Conservation (phyloP, 1,284 basidiomycete genomes). For the Irpex sp. region DNA sequence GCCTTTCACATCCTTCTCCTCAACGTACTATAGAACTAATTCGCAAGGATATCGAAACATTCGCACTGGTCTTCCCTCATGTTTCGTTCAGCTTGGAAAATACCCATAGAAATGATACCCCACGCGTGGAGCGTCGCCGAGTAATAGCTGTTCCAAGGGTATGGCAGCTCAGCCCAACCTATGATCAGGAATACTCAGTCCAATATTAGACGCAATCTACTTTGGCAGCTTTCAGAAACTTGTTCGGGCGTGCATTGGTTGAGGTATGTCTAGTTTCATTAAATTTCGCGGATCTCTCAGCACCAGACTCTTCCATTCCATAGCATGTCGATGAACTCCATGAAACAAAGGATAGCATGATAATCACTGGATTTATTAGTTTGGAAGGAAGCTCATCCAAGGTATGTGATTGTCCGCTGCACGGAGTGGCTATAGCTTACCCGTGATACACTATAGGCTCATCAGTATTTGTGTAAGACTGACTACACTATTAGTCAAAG, state of each 20-base stretch:
- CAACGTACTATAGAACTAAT: conserved; percentile 60
- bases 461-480: conserved; percentile 78
- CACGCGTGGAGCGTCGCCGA: conserved; percentile 35
- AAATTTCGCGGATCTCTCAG: neutral
- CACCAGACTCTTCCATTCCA: neutral
- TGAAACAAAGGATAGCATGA: conserved; percentile 44
- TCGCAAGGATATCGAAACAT: conserved; percentile 66
- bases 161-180: conserved; percentile 8
- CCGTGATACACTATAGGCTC: conserved; percentile 45
- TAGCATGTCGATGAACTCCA: conserved; percentile 69
- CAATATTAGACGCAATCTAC: conserved; percentile 54
- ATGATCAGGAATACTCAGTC: neutral
- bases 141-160: conserved; percentile 66
- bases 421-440: neutral
- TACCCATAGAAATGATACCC: conserved; percentile 33
- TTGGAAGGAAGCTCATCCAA: conserved; percentile 71
- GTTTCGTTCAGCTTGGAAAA: conserved; percentile 73
- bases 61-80: conserved; percentile 67
- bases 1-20: conserved; percentile 59
- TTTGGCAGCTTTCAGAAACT: conserved; percentile 57
- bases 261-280: conserved; percentile 43
- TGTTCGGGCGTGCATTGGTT: conserved; percentile 64
- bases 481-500: conserved; percentile 3
- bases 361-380: conserved; percentile 78
- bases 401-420: conserved; percentile 33